phyloP scores from a whole-genome alignment of 2,329 filamentous ascomycete species.

The Colletotrichum zoysiae region DNA sequence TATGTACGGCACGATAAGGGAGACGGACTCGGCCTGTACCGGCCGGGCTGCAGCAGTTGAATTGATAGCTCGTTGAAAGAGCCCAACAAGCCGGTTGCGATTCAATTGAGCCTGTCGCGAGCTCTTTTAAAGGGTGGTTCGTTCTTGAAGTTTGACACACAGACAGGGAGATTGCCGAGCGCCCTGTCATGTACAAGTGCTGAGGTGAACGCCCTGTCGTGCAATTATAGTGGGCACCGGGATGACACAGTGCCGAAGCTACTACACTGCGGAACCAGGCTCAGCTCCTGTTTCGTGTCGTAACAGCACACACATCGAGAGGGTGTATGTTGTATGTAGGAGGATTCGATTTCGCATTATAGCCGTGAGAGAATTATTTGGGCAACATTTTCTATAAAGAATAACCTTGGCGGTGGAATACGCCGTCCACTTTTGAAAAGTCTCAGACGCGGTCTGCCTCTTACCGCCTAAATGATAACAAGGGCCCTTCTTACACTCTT shows the following conservation, averaged over 20 bases:
- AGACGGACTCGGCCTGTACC: not conserved
- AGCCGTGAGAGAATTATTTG: too few relatives aligned
- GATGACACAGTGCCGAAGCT: not conserved
- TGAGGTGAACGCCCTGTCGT: slow-evolving; percentile 19
- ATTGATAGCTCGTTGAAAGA: not conserved
- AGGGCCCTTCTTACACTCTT: too few relatives aligned
- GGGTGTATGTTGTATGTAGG: too few relatives aligned
- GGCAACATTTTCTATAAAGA: too few relatives aligned
- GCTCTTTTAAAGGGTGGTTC: not conserved
- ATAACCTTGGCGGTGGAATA: too few relatives aligned
- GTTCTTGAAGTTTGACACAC: not conserved
- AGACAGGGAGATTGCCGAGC: slow-evolving; percentile 11
- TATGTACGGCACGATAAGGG: not conserved
- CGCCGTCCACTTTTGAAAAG: too few relatives aligned
- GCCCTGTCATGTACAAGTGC: slow-evolving; percentile 16
- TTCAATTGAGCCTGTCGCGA: not conserved
- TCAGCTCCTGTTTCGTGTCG: slow-evolving; percentile 1
- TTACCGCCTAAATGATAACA: too few relatives aligned
- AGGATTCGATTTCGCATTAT: too few relatives aligned
- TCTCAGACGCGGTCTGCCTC: too few relatives aligned
- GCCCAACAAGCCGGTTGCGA: not conserved
- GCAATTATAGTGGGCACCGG: not conserved
- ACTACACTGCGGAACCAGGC: slow-evolving; percentile 12
- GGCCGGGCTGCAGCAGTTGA: not conserved
- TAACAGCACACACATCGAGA: too few relatives aligned